phyloP scores from a whole-genome alignment of 257 asterid genomes.

The Lithospermum erythrorhizon region DNA sequence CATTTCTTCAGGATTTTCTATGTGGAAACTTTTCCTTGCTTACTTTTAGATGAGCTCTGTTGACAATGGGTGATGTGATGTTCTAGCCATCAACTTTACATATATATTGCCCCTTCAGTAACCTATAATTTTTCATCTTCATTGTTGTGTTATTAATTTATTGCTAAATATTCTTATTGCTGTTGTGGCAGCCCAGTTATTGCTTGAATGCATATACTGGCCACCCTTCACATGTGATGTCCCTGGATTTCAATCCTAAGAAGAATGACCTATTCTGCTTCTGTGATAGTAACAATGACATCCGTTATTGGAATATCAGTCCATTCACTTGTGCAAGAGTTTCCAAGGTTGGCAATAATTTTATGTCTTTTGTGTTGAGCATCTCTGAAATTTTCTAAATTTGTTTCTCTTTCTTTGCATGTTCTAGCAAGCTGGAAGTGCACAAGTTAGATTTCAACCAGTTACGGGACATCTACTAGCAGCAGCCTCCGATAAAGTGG shows the following conservation, averaged over 20 bases:
- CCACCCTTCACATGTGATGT: constrained; percentile 68
- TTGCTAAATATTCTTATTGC: constrained; percentile 11
- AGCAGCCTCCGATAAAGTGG: constrained; percentile 87
- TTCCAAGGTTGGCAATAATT: constrained; percentile 48
- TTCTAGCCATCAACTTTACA: too few species aligned
- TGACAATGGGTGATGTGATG: neutral
- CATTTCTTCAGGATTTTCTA: neutral
- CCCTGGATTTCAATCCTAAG: constrained; percentile 91
- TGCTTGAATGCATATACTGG: constrained; percentile 73
- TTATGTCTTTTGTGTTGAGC: neutral
- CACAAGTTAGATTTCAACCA: constrained; percentile 97
- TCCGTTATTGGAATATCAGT: constrained; percentile 62
- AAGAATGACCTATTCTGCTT: constrained; percentile 87
- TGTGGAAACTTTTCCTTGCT: neutral
- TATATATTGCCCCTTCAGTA: neutral
- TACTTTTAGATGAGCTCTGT: neutral
- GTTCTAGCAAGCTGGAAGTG: constrained; percentile 84
- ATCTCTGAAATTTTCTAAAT: neutral
- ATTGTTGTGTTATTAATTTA: neutral
- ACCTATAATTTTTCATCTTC: neutral
- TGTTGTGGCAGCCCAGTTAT: constrained; percentile 69
- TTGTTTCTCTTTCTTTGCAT: constrained; percentile 10
- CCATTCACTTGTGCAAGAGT: constrained; percentile 58
- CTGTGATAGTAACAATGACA: constrained; percentile 72
- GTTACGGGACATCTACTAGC: constrained; percentile 71